Conservation (phyloP, 345 rosid genomes). For the Arabis alpina region DNA sequence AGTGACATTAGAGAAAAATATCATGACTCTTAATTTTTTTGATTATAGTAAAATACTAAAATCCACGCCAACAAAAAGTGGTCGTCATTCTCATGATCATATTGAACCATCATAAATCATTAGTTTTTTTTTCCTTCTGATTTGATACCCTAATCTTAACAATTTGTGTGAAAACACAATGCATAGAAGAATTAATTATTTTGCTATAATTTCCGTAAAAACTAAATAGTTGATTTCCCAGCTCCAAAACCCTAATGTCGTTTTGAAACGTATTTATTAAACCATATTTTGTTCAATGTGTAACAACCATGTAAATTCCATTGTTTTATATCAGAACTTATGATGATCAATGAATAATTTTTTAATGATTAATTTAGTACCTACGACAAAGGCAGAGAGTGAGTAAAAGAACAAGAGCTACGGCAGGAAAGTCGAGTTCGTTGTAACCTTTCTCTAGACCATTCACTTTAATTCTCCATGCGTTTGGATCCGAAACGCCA, state of each 20-base stretch:
- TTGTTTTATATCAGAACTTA: neutral
- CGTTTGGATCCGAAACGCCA: conserved; percentile 56
- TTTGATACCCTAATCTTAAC: too few species aligned
- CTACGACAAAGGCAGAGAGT: conserved; percentile 85
- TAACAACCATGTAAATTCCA: too few species aligned
- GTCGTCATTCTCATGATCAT: too few species aligned
- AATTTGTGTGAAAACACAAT: too few species aligned
- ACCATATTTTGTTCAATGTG: neutral
- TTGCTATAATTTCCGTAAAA: neutral
- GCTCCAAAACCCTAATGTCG: neutral
- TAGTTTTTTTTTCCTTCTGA: too few species aligned
- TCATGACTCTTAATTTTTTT: too few species aligned
- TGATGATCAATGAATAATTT: neutral
- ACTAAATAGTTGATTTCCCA: neutral
- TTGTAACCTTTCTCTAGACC: conserved; percentile 68
- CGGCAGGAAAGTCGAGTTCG: conserved; percentile 83
- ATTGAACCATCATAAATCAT: too few species aligned
- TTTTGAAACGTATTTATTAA: neutral
- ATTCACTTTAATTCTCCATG: conserved; percentile 76
- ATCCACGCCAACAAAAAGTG: too few species aligned
- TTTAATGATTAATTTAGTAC: conserved; percentile 40
- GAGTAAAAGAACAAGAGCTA: conserved; percentile 81
- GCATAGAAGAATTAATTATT: neutral
- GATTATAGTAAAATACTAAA: too few species aligned
- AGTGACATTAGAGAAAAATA: too few species aligned